Evolutionary conservation across 140 eudicot species (phyloP).

Genomic region (Stevia rebaudiana): DNA sequence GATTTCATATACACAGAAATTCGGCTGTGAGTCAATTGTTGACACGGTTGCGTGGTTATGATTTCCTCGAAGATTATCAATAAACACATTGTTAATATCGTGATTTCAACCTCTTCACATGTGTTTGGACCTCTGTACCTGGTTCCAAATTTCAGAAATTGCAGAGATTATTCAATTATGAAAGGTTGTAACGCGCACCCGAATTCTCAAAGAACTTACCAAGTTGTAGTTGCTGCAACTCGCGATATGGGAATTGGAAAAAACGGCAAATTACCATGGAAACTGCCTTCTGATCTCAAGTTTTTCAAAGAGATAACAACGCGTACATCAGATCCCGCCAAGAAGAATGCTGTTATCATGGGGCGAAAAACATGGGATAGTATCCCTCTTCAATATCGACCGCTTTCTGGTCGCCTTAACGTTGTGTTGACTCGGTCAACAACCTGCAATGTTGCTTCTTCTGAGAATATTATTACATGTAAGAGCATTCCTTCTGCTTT

Average conservation of each 20-base stretch:
- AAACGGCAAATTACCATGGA: conserved; percentile 75
- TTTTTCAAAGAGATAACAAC: conserved; percentile 45
- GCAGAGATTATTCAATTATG: conserved; percentile 16
- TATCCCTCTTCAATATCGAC: conserved; percentile 52
- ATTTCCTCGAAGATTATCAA: background rate
- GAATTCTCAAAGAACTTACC: conserved; percentile 40
- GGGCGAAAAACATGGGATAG: conserved; percentile 81
- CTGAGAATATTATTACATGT: conserved; percentile 45
- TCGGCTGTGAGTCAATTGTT: background rate
- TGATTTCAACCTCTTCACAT: background rate
- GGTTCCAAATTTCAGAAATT: background rate
- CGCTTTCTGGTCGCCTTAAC: conserved; percentile 70
- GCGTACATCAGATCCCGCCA: conserved; percentile 38
- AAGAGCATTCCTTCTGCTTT: conserved; percentile 54
- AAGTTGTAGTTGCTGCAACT: conserved; percentile 83
- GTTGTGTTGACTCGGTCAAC: conserved; percentile 62
- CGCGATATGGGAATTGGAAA: conserved; percentile 61
- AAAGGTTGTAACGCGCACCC: background rate
- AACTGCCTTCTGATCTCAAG: conserved; percentile 62
- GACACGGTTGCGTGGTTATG: background rate
- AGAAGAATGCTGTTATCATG: conserved; percentile 68
- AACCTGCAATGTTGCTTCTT: conserved; percentile 28
- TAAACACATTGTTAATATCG: background rate
- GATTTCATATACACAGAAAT: background rate
- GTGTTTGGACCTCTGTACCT: conserved; percentile 10